These are phyloP conservation scores for Didymella exigua DNA, from an alignment of 2,329 filamentous ascomycete genomes.

Conservation along the genomic window DNA sequence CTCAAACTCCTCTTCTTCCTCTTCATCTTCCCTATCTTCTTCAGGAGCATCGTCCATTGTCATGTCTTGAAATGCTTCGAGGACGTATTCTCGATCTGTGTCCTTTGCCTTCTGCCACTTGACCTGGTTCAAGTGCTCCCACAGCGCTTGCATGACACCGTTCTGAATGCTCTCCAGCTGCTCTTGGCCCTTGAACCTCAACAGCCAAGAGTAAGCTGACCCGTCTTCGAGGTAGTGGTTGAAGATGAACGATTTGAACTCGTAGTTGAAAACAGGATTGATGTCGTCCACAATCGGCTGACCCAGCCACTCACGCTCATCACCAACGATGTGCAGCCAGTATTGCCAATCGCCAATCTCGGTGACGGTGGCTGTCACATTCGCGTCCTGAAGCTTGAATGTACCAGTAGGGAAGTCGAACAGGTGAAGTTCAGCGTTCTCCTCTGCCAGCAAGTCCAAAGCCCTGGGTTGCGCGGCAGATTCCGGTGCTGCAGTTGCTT, in stretches of 20 bases:
- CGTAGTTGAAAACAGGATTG: constrained; percentile 98
- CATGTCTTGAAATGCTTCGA: constrained; percentile 93
- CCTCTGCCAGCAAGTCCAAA: constrained; percentile 73
- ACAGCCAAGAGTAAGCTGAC: constrained; percentile 91
- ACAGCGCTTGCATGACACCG: constrained; percentile 91
- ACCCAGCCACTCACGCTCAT: constrained; percentile 82
- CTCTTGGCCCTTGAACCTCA: constrained; percentile 85
- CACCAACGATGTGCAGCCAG: constrained; percentile 84
- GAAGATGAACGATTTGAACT: constrained; percentile 99
- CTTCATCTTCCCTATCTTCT: constrained; percentile 60
- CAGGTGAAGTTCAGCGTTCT: constrained; percentile 84
- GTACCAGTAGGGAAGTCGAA: constrained; percentile 89
- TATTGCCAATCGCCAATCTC: constrained; percentile 93
- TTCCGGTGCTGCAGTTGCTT: constrained; percentile 65
- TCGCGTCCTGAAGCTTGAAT: constrained; percentile 78
- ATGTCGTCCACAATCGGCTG: constrained; percentile 86
- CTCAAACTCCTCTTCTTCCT: constrained; percentile 67
- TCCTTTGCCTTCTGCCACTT: constrained; percentile 95
- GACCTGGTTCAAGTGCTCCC: constrained; percentile 92
- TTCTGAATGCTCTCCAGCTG: constrained; percentile 88
- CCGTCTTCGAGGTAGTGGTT: constrained; percentile 92
- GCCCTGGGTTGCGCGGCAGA: constrained; percentile 68
- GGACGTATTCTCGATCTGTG: constrained; percentile 88
- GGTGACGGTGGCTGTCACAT: constrained; percentile 77
- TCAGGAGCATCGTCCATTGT: constrained; percentile 80